These are phyloP conservation scores for Lonicera japonica DNA, from an alignment of 129 eudicot species.

Conservation along the genomic window DNA sequence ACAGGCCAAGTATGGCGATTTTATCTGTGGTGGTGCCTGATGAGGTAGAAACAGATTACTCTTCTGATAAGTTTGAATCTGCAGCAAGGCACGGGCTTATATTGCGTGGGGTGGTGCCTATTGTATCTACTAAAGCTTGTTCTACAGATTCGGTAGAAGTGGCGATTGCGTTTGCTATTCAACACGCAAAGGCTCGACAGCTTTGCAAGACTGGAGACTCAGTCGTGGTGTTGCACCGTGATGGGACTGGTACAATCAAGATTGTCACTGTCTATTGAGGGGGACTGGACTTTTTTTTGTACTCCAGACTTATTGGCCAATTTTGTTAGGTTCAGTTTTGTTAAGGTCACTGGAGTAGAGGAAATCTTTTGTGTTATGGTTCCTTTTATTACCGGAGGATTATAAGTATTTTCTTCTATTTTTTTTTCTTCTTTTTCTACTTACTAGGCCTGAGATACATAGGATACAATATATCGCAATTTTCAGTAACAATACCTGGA, in stretches of 20 bases:
- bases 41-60: conserved; percentile 27
- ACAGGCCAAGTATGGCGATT: conserved; percentile 64
- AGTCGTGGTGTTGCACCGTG: conserved; percentile 52
- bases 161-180: conserved; percentile 42
- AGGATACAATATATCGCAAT: no score
- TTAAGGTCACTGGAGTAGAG: neutral
- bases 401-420: no score
- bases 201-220: conserved; percentile 62
- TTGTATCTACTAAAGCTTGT: conserved; percentile 46
- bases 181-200: conserved; percentile 38
- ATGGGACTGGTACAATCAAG: conserved; percentile 42
- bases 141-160: conserved; percentile 55
- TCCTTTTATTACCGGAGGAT: no score
- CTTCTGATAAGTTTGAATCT: conserved; percentile 50
- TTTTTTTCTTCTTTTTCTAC: no score
- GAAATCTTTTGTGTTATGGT: no score
- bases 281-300: neutral
- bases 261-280: conserved; percentile 34
- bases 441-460: no score
- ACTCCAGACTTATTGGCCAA: neutral
- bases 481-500: no score
- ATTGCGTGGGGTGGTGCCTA: conserved; percentile 56
- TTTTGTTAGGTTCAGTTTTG: neutral
- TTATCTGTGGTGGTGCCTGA: conserved; percentile 60
- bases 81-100: conserved; percentile 68